These are phyloP conservation scores for Ophiocordyceps polyrhachis-furcata DNA, from an alignment of 2,329 filamentous ascomycete genomes.

Conservation along the genomic window DNA sequence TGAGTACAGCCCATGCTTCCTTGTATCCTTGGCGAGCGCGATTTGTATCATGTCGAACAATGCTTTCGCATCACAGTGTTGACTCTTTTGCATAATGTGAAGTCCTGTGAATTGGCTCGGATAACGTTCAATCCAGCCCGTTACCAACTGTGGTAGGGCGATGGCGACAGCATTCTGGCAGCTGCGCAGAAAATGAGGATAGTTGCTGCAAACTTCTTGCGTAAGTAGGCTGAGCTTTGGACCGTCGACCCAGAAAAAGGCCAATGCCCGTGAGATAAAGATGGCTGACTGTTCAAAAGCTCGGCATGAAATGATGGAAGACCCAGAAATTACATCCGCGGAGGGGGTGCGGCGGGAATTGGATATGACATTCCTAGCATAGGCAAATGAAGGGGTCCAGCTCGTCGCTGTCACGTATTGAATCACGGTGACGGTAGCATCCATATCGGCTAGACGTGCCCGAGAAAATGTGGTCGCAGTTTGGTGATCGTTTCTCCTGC, in stretches of 20 bases:
- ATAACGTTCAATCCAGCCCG: conserved; percentile 45
- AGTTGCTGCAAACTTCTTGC: conserved; percentile 47
- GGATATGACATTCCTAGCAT: conserved; percentile 31
- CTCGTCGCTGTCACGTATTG: conserved; percentile 48
- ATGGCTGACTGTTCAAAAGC: conserved; percentile 35
- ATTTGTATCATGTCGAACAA: conserved; percentile 51
- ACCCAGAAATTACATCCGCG: conserved; percentile 17
- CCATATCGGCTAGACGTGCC: conserved; percentile 21
- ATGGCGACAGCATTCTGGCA: conserved; percentile 46
- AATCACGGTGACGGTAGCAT: conserved; percentile 34
- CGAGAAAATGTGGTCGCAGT: background rate
- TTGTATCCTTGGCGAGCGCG: conserved; percentile 36
- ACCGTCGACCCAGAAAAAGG: conserved; percentile 46
- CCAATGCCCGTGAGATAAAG: conserved; percentile 37
- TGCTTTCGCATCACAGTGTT: conserved; percentile 48
- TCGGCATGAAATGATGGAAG: conserved; percentile 15
- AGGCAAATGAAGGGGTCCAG: conserved; percentile 41
- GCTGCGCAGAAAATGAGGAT: conserved; percentile 44
- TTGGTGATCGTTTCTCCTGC: background rate
- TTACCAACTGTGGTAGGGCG: conserved; percentile 42
- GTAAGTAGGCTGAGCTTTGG: conserved; percentile 42
- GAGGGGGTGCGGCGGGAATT: conserved; percentile 26
- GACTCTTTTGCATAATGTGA: conserved; percentile 38
- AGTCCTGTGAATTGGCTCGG: conserved; percentile 46
- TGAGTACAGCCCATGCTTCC: conserved; percentile 37